Evolutionary conservation across 768 basidiomycete species (phyloP), one percentile per base, ranked within the genome.

Genomic region (Albatrellus ellisii): DNA sequence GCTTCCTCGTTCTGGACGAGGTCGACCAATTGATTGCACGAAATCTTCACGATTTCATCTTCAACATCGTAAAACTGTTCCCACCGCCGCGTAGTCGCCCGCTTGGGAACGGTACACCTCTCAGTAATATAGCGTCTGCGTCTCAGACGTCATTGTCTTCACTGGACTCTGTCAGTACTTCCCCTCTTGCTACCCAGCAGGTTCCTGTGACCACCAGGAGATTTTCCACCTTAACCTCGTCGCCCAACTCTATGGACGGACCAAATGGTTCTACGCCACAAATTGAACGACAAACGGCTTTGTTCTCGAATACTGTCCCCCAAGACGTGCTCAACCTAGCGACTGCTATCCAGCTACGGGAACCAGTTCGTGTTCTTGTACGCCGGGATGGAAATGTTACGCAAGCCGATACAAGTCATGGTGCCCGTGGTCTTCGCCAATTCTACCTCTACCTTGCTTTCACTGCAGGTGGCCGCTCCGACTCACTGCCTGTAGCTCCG

Each of bases 271-370:
- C 58, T 17, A 47, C 66, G 18, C 59, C 54, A 33, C 47, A 56
- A 1, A 70, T 82, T 36, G 89, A 92, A 51, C 79, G 91, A 20
- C 90, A 92, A 60, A 89, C 88, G 4, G 88, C 86, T 6, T 67
- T 89, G n/a, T 97, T 97, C 62, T 94, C 90, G 27, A 98, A 98
- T 59, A 99, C 95, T 2, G 92, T 95, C 14, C 94, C 90, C 12
- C 90, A 94, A 57, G 95, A 99, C 56, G 95, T 99, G 9, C 74
- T 99, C 48, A 97, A 92, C 58, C 79, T 99, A 31, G 91, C 91
- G 1, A 78, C 87, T 41, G 78, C 84, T 4, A 90, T 99, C 44
- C 86, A 95, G 55, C 74, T 99, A 9, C 78, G 85, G 40, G 95
- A 99, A 59, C 94, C 95, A 17, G 91, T 99, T 31, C 77, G 95